These are phyloP conservation scores for Magnaporthales sp. DNA, from an alignment of 2,329 filamentous ascomycete species.

Conservation along the genomic window DNA sequence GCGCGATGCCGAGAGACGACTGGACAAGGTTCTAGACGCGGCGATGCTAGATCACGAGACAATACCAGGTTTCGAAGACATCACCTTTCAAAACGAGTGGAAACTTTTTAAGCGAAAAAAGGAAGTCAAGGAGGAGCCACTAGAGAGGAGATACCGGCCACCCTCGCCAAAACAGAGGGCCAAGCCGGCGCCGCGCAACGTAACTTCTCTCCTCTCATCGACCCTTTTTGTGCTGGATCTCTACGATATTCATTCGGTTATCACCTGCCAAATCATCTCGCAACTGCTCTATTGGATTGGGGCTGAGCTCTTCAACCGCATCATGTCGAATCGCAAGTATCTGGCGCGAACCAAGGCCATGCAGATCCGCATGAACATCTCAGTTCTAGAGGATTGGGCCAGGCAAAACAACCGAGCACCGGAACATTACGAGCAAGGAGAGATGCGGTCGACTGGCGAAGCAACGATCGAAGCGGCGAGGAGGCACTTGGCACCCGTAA, in stretches of 20 bases:
- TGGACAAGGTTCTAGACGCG: conserved; percentile 89
- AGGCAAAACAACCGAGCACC: conserved; percentile 86
- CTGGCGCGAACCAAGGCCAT: conserved; percentile 95
- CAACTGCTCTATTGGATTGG: conserved; percentile 95
- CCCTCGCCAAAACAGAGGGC: conserved; percentile 89
- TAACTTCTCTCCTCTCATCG: conserved; percentile 89
- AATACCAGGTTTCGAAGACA: conserved; percentile 93
- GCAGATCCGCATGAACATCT: conserved; percentile 99
- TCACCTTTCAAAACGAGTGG: conserved; percentile 97
- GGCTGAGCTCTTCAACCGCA: conserved; percentile 92
- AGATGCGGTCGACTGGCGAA: conserved; percentile 77
- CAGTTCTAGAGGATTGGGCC: conserved; percentile 91
- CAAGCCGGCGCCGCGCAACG: conserved; percentile 86
- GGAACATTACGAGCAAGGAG: conserved; percentile 91
- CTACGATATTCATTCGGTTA: conserved; percentile 98
- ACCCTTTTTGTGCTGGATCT: conserved; percentile 94
- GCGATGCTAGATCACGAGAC: conserved; percentile 98
- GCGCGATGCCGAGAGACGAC: conserved; percentile 84
- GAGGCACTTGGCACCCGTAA: conserved; percentile 78
- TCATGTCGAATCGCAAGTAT: conserved; percentile 94
- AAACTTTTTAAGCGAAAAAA: conserved; percentile 90
- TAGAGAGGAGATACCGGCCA: conserved; percentile 83
- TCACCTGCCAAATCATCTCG: conserved; percentile 81
- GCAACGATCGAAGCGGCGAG: conserved; percentile 77
- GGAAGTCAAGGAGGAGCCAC: conserved; percentile 81